A percentile compares a stretch with the other conserved stretches of the same genome.
Evolutionary conservation across 139 green algal species (phyloP).

Genomic region (Chlamydomonas incerta): DNA sequence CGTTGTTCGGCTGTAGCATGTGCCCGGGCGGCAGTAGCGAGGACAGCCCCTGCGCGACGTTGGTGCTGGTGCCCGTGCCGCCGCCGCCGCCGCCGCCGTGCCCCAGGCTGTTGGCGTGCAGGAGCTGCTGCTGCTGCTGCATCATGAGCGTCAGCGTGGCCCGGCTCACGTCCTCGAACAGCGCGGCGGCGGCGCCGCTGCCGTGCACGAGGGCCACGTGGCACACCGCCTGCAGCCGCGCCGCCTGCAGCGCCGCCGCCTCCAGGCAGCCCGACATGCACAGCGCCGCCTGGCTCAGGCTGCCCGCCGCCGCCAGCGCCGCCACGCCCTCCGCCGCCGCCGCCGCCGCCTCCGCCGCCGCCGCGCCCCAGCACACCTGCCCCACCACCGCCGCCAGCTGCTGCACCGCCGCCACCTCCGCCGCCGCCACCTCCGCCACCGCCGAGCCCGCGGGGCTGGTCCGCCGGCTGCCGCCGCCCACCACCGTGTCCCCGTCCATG

Average conservation of each 20-base stretch:
- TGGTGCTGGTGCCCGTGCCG: no score
- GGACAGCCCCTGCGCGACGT: no score
- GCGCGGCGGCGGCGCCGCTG: not conserved
- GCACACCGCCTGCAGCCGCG: not conserved
- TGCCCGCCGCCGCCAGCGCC: not conserved
- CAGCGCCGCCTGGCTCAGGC: not conserved
- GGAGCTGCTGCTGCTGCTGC: no score
- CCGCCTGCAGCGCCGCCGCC: not conserved
- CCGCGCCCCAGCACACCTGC: not conserved
- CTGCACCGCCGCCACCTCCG: slow-evolving; percentile 7
- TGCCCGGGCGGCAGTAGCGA: no score
- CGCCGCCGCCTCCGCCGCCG: not conserved
- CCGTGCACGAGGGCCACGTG: not conserved
- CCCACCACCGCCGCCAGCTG: slow-evolving; percentile 1
- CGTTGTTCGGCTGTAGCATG: no score
- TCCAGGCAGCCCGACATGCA: not conserved
- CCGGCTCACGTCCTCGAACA: not conserved
- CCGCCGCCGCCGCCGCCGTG: no score
- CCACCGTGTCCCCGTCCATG: no score
- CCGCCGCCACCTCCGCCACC: not conserved
- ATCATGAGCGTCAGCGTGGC: not conserved
- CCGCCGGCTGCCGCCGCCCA: no score
- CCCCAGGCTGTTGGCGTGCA: no score
- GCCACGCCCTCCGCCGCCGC: not conserved
- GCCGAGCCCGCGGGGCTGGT: no score